Conservation (phyloP, 2,329 filamentous ascomycete genomes). For the Colletotrichum musicola region DNA sequence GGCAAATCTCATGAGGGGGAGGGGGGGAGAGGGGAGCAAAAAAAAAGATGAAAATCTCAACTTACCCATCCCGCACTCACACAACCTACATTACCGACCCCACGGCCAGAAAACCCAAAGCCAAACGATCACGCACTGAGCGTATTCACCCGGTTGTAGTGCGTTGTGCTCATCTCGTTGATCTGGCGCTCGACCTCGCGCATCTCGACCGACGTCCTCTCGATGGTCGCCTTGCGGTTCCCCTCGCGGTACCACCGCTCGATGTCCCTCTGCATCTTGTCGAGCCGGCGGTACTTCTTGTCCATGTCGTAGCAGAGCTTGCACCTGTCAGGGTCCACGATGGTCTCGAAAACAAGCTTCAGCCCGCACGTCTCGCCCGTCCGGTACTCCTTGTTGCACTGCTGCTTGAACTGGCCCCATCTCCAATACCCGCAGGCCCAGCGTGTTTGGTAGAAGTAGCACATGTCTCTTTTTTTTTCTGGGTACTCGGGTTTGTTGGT, state of each 20-base stretch:
- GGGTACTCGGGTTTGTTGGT: neutral
- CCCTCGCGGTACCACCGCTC: conserved; percentile 82
- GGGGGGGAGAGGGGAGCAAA: no score
- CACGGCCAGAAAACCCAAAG: conserved; percentile 19
- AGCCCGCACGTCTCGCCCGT: conserved; percentile 97
- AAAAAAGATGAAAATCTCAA: conserved; percentile 8
- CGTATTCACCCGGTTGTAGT: conserved; percentile 55
- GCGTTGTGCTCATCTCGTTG: conserved; percentile 56
- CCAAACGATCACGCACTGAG: conserved; percentile 44
- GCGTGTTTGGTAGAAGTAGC: conserved; percentile 92
- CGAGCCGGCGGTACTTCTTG: conserved; percentile 81
- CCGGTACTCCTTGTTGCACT: conserved; percentile 94
- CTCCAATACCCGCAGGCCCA: conserved; percentile 93
- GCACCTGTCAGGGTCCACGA: conserved; percentile 75
- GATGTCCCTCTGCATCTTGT: conserved; percentile 81
- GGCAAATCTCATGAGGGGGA: neutral
- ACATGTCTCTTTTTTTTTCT: conserved; percentile 71
- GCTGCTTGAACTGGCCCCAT: conserved; percentile 92
- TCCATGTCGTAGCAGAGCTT: conserved; percentile 90
- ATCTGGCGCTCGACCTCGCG: conserved; percentile 73
- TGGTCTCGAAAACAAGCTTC: conserved; percentile 85
- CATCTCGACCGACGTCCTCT: conserved; percentile 78
- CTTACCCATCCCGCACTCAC: conserved; percentile 25
- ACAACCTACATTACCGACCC: conserved; percentile 1
- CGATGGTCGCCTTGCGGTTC: conserved; percentile 79